Base-by-base conservation (phyloP, 192 early-diverging fungal genomes). In the Radiomyces spectabilis region DNA sequence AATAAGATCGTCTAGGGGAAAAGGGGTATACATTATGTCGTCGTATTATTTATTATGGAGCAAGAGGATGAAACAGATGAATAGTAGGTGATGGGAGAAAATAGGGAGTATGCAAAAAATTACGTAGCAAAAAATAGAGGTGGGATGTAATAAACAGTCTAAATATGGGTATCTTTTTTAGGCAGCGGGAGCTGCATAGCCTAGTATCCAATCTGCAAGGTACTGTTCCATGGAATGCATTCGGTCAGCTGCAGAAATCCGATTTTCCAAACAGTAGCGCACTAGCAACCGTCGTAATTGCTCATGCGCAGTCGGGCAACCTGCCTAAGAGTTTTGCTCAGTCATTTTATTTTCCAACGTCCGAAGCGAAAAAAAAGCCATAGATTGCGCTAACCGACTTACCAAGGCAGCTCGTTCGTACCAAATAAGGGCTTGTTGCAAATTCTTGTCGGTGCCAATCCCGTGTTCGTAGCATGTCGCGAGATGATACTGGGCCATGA, bases 381-480 rank as follows among this genome's bases (percentile, higher is more conserved):
- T n/a, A n/a, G n/a, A n/a, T n/a, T n/a, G n/a, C n/a, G n/a, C n/a
- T n/a, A n/a, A n/a, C n/a, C n/a, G n/a, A n/a, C 51, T 52, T 52
- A 52, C 57, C 3, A 42, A 24, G 13, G 63, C 55, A 25, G 63
- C 63, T 16, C 55, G 46, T 46, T 65, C 63, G 37, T 56, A 63
- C 67, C 67, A 69, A 30, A 39, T 30, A 15, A 55, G 37, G 18
- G 67, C 61, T 18, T 63, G 40, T 50, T 54, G 56, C 2, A 63
- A 39, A 42, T 69, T 48, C 16, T 37, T 34, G 4, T 53, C 42
- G 43, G 41, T 42, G 12, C 76, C 70, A 39, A 72, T 27, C 22
- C 78, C 71, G 29, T 63, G 72, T 59, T 78, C 72, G 12, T 78
- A 68, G 37, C 76, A 77, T 41, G 68, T 70, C 25, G 72, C 78